Percentiles rank a stretch among this genome's conserved stretches.
These are phyloP conservation scores for Omphalotus olearius DNA, from an alignment of 1,284 basidiomycete species.

Conservation along the genomic window DNA sequence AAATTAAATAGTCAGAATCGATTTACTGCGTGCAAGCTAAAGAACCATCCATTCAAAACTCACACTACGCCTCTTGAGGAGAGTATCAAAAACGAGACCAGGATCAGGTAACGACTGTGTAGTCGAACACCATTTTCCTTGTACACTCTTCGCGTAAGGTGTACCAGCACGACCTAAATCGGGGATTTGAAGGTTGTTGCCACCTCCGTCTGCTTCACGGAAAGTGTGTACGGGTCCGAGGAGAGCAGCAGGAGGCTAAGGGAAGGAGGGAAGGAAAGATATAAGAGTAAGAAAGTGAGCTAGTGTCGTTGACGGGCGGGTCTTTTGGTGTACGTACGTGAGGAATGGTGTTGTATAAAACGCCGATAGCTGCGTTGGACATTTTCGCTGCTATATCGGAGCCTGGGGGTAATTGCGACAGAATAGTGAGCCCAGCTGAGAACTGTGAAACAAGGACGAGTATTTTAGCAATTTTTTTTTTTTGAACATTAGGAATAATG, in stretches of 20 bases:
- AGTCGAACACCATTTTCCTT: conserved; percentile 28
- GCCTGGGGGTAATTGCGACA: conserved; percentile 26
- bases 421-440: conserved; percentile 24
- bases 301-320: no score
- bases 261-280: not conserved
- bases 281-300: not conserved
- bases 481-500: not conserved
- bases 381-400: conserved; percentile 21
- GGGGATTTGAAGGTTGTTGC: conserved; percentile 37
- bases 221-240: conserved; percentile 32
- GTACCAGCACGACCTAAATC: conserved; percentile 39
- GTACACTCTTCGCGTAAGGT: conserved; percentile 45
- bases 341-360: conserved; percentile 43
- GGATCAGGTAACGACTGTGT: conserved; percentile 31
- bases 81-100: conserved; percentile 41
- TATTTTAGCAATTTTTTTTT: not conserved
- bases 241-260: conserved; percentile 37
- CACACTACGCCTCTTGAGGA: conserved; percentile 35
- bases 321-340: conserved; percentile 24
- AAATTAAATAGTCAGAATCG: not conserved
- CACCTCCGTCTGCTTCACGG: conserved; percentile 38
- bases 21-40: no score
- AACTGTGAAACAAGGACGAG: conserved; percentile 21
- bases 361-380: conserved; percentile 23
- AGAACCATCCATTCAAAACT: no score